A percentile compares a stretch with the other conserved stretches of the same genome.
These are phyloP conservation scores for Glebionis coronaria DNA, from an alignment of 129 eudicot genomes.

Conservation along the genomic window DNA sequence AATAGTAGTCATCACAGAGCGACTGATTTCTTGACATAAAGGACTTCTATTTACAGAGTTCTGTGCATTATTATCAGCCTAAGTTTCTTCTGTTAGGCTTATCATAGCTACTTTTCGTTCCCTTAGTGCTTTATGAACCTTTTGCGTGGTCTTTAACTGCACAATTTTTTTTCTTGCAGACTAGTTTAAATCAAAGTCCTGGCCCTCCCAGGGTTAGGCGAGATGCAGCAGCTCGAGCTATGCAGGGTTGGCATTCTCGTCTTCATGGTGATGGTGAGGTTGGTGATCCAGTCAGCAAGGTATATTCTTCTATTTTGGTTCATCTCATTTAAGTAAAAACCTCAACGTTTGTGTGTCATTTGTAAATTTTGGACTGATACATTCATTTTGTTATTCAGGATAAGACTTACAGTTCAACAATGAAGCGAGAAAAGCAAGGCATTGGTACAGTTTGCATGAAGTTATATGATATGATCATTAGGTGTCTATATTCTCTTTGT, in stretches of 20 bases:
- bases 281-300: constrained; percentile 90
- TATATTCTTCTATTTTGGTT: constrained; percentile 23
- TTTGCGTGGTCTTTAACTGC: neutral
- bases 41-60: neutral
- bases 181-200: constrained; percentile 53
- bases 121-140: neutral
- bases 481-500: constrained; percentile 1
- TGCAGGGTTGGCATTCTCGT: constrained; percentile 99
- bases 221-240: constrained; percentile 98
- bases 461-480: constrained; percentile 8
- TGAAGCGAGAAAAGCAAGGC: constrained; percentile 79
- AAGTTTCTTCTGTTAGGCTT: neutral
- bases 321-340: neutral
- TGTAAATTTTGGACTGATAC: constrained; percentile 7
- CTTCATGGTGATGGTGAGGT: constrained; percentile 87
- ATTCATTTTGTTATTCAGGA: constrained; percentile 46
- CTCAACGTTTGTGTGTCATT: constrained; percentile 1
- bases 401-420: constrained; percentile 41
- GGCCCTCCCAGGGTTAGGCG: constrained; percentile 94
- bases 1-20: neutral
- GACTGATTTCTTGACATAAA: neutral
- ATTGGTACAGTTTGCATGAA: constrained; percentile 51
- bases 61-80: neutral
- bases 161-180: constrained; percentile 34
- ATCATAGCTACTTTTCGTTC: neutral